Percentiles rank a stretch among this genome's conserved stretches.
Conservation (phyloP, 306 rosid species). For the Cyamopsis tetragonoloba region DNA sequence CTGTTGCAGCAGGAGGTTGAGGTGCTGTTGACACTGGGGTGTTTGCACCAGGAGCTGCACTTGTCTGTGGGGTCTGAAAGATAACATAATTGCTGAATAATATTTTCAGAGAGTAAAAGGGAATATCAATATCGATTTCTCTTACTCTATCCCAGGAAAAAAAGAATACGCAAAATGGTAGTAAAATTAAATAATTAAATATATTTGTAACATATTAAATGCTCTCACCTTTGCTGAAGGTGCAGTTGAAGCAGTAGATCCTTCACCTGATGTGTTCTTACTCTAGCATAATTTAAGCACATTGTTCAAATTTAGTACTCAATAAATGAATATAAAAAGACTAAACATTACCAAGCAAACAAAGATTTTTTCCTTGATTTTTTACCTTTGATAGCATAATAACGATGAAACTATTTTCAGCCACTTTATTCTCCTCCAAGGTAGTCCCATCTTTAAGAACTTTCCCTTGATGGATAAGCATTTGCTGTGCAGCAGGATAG, state of each 20-base stretch:
- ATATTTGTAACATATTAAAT: neutral
- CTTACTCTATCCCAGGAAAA: neutral
- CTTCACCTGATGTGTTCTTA: slow-evolving; percentile 58
- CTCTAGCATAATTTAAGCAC: slow-evolving; percentile 40
- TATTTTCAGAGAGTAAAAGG: neutral
- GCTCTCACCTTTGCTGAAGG: slow-evolving; percentile 49
- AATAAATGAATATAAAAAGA: slow-evolving; percentile 8
- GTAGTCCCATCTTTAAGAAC: slow-evolving; percentile 81
- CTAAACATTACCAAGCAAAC: too few relatives aligned
- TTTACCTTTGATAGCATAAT: slow-evolving; percentile 89
- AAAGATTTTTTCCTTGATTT: too few relatives aligned
- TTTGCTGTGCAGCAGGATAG: slow-evolving; percentile 88
- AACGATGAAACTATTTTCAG: slow-evolving; percentile 83
- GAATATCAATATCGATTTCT: neutral
- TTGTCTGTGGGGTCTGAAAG: slow-evolving; percentile 48
- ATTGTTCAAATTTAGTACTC: slow-evolving; percentile 8
- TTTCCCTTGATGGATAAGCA: slow-evolving; percentile 94
- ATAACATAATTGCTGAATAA: neutral
- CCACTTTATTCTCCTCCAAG: slow-evolving; percentile 78
- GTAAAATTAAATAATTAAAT: neutral
- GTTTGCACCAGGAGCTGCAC: slow-evolving; percentile 45
- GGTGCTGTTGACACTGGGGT: slow-evolving; percentile 26
- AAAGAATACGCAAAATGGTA: slow-evolving; percentile 12
- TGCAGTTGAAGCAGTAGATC: slow-evolving; percentile 53
- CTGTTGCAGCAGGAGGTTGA: slow-evolving; percentile 40